Evolutionary conservation across 2,329 filamentous ascomycete species (phyloP).

Genomic region (Spiromastix sp.): DNA sequence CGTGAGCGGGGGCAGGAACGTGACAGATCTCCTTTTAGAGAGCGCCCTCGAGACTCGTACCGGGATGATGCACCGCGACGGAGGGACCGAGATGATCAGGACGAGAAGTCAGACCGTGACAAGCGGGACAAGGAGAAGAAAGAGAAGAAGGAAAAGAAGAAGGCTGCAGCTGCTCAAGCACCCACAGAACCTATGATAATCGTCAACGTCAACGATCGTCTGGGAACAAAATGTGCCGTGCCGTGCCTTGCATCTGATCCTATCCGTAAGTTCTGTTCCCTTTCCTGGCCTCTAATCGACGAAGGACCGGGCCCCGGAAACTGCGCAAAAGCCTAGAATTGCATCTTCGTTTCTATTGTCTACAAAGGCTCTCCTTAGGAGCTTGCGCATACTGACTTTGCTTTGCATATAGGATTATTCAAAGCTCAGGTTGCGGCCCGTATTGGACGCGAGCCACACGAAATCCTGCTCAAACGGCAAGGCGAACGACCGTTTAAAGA

Average conservation of each 20-base stretch:
- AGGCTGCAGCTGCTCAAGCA: slow-evolving; percentile 23
- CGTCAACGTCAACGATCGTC: slow-evolving; percentile 86
- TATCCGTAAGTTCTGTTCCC: slow-evolving; percentile 41
- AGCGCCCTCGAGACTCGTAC: slow-evolving; percentile 19
- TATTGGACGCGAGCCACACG: slow-evolving; percentile 79
- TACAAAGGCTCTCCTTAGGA: too few species aligned
- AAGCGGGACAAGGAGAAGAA: slow-evolving; percentile 34
- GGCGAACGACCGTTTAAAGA: slow-evolving; percentile 93
- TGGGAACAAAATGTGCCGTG: slow-evolving; percentile 91
- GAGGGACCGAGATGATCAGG: slow-evolving; percentile 15
- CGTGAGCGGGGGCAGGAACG: slow-evolving; percentile 25
- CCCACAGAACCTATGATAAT: slow-evolving; percentile 75
- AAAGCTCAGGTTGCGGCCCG: slow-evolving; percentile 85
- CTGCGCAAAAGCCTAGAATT: too few species aligned
- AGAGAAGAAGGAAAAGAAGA: slow-evolving; percentile 29
- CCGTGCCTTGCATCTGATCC: slow-evolving; percentile 79
- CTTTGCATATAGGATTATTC: slow-evolving; percentile 48
- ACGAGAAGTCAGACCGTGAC: slow-evolving; percentile 13
- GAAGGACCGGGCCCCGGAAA: too few species aligned
- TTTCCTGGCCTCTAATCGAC: too few species aligned
- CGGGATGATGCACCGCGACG: slow-evolving; percentile 11
- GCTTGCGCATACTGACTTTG: slow-evolving; percentile 7
- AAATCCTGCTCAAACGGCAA: slow-evolving; percentile 86
- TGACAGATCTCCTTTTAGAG: slow-evolving; percentile 28
- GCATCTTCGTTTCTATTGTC: too few species aligned